Base-by-base conservation (phyloP, 352 stramenopile species). In the Phytopythium montanum region DNA sequence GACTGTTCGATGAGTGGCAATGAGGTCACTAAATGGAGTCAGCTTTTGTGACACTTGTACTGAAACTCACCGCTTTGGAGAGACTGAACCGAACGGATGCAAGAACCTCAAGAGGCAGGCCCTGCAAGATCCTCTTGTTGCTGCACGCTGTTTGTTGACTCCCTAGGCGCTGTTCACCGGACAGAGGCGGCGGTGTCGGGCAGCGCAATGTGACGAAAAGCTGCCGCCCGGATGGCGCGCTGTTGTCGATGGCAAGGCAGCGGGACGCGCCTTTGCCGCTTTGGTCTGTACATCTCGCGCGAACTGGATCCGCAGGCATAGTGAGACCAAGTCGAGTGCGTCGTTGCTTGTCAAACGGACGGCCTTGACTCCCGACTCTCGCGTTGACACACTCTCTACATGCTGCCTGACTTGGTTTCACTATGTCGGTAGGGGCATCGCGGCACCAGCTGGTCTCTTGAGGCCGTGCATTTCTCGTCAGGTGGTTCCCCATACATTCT, bases 361-460 rank as follows among this genome's bases (percentile, higher is more conserved):
- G 2, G n/a, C 25, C 41, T n/a, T 18, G 14, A 19, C 42, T 48
- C 23, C 42, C 42, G 42, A 50, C 42, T 50, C 23, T 50, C 44
- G 23, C 8, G 23, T 33, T 26, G 23, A 50, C 44, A 26, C 44
- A 50, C n/a, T 50, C 44, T 50, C 44, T 50, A 50, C 44, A 31
- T 50, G 9, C 44, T n/a, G 6, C 1, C 10, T 33, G 3, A 33
- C 44, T 50, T 50, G 44, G 12, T 19, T 31, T 50, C 12, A 50
- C 21, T 33, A 33, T 50, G 23, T 21, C 23, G 23, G 44, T 50
- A 50, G 44, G 44, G 44, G 44, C 23, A 23, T 12, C 10, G 23
- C 23, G 2, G 21, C 23, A 10, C 44, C 44, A 56, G 29, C 50
- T 56, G 50, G 29, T 16, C 13, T 26, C 19, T 54, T 54, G 26